Conservation (phyloP, 306 rosid species). For the Macrotyloma uniflorum region DNA sequence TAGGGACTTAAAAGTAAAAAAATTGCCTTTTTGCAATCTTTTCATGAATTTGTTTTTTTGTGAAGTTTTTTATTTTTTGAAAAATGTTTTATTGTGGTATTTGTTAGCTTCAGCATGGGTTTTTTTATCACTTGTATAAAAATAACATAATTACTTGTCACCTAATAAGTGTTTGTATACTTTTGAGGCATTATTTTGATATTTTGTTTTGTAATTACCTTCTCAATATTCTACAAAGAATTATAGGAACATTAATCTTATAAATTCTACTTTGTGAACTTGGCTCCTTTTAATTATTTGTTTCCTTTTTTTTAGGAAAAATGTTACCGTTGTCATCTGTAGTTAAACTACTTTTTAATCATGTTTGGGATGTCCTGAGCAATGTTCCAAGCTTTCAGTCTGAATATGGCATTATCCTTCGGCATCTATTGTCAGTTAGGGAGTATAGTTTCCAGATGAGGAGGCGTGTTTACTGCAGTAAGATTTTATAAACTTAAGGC, state of each 20-base stretch:
- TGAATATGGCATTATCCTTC: constrained; percentile 81
- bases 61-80: not conserved
- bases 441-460: constrained; percentile 86
- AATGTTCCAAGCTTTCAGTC: constrained; percentile 78
- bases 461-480: constrained; percentile 76
- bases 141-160: constrained; percentile 13
- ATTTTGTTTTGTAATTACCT: not conserved
- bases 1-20: no score
- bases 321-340: constrained; percentile 59
- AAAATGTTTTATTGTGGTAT: not conserved
- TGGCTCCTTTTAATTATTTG: not conserved
- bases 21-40: not conserved
- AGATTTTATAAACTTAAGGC: constrained; percentile 43
- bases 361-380: constrained; percentile 78
- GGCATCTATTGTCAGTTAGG: constrained; percentile 68
- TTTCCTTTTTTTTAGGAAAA: constrained; percentile 55
- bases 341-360: constrained; percentile 75
- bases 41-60: constrained; percentile 3
- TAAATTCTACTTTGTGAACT: constrained; percentile 12
- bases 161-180: not conserved
- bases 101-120: not conserved
- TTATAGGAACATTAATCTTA: not conserved
- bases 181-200: constrained; percentile 2
- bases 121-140: constrained; percentile 13
- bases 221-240: not conserved